phyloP scores from a whole-genome alignment of 2,329 filamentous ascomycete genomes.

The Fusarium decemcellulare region DNA sequence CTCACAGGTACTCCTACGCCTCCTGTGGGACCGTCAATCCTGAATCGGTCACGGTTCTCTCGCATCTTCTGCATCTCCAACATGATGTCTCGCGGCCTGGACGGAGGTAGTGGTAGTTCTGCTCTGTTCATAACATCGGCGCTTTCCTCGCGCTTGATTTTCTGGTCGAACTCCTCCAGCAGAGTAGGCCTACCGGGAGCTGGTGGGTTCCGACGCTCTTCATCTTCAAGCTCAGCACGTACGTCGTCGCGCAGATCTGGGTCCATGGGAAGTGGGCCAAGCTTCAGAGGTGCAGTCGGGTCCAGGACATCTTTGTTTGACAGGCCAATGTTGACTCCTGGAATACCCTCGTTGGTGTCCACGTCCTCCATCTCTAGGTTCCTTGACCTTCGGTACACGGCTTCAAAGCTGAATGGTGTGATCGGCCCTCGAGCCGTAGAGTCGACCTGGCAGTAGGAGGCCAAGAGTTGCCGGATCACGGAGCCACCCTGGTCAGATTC shows the following conservation, averaged over 20 bases:
- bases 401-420: constrained; percentile 74
- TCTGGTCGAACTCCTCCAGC: constrained; percentile 89
- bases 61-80: constrained; percentile 96
- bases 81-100: constrained; percentile 88
- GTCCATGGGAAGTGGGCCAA: constrained; percentile 90
- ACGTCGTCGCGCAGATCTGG: constrained; percentile 86
- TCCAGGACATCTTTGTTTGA: constrained; percentile 73
- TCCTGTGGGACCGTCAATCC: constrained; percentile 86
- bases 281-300: constrained; percentile 72
- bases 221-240: constrained; percentile 86
- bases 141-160: constrained; percentile 90
- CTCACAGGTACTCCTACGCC: constrained; percentile 88
- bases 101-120: constrained; percentile 89
- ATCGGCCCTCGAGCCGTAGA: constrained; percentile 73
- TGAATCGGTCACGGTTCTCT: constrained; percentile 92
- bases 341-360: constrained; percentile 76
- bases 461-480: constrained; percentile 82
- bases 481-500: constrained; percentile 86
- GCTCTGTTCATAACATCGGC: constrained; percentile 84
- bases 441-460: constrained; percentile 70
- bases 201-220: constrained; percentile 84
- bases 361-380: constrained; percentile 74
- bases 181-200: constrained; percentile 79
- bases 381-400: constrained; percentile 69
- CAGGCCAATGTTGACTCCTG: constrained; percentile 73